Evolutionary conservation across 2,329 filamentous ascomycete genomes (phyloP).

Genomic region (Aureobasidium sp.): DNA sequence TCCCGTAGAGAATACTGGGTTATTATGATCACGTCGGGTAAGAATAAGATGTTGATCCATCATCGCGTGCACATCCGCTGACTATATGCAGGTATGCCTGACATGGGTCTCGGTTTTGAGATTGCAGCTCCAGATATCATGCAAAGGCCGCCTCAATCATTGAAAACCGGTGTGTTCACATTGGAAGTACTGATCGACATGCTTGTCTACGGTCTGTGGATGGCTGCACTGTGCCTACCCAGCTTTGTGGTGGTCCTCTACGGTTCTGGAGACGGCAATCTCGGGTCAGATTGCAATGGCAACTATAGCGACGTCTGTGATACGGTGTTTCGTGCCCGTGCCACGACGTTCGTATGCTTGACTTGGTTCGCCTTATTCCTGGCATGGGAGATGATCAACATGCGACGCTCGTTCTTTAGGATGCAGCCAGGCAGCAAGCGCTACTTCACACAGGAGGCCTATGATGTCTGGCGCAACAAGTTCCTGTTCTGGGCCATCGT

Average conservation of each 20-base stretch:
- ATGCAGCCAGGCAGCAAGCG: constrained; percentile 71
- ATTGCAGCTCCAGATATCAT: constrained; percentile 80
- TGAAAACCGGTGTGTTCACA: constrained; percentile 76
- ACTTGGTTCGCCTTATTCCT: constrained; percentile 83
- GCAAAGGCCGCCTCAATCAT: constrained; percentile 79
- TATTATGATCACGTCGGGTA: constrained; percentile 97
- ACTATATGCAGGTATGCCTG: constrained; percentile 87
- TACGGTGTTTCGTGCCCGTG: constrained; percentile 78
- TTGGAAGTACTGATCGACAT: constrained; percentile 82
- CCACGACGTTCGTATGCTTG: constrained; percentile 78
- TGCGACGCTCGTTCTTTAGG: constrained; percentile 78
- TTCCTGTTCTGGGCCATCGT: constrained; percentile 60
- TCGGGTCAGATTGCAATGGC: constrained; percentile 62
- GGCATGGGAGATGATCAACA: constrained; percentile 81
- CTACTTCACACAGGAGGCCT: constrained; percentile 72
- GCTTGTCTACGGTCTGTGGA: constrained; percentile 80
- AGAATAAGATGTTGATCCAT: no score
- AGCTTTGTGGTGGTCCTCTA: constrained; percentile 72
- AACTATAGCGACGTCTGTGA: constrained; percentile 51
- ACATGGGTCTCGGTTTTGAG: constrained; percentile 89
- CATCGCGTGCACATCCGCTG: no score
- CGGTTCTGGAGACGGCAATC: constrained; percentile 64
- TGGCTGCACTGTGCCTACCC: constrained; percentile 72
- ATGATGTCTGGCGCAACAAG: constrained; percentile 75
- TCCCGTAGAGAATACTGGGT: constrained; percentile 93